Evolutionary conservation across 192 early-diverging fungal species (phyloP).

Genomic region (Umbelopsis isabellina): DNA sequence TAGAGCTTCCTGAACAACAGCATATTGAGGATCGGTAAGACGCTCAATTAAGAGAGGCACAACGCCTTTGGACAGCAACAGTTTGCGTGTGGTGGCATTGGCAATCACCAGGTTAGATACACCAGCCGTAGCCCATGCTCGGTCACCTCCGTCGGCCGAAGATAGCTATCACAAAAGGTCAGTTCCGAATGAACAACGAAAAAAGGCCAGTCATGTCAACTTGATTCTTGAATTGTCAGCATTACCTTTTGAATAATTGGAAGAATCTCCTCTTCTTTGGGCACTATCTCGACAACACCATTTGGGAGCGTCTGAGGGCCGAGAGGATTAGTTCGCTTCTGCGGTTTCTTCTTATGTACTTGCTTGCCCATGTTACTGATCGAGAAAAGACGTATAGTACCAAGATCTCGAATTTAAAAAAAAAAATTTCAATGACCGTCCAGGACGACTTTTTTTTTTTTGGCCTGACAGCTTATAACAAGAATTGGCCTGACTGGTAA

Average conservation of each 20-base stretch:
- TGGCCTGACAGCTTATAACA: too few species aligned
- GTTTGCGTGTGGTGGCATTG: constrained; percentile 64
- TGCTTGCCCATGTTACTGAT: not conserved
- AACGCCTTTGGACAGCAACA: constrained; percentile 76
- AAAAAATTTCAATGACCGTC: constrained; percentile 21
- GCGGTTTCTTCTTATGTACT: constrained; percentile 4
- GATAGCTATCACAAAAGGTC: constrained; percentile 49
- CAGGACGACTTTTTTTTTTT: constrained; percentile 2
- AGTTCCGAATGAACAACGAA: not conserved
- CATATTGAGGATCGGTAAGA: constrained; percentile 70
- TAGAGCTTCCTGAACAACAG: constrained; percentile 72
- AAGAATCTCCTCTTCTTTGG: constrained; percentile 23
- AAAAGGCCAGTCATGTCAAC: not conserved
- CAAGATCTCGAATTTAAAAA: not conserved
- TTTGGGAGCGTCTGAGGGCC: not conserved
- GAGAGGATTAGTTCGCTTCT: constrained; percentile 9
- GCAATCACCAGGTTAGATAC: constrained; percentile 78
- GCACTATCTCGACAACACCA: constrained; percentile 1
- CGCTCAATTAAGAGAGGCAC: constrained; percentile 68
- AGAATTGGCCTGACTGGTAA: too few species aligned
- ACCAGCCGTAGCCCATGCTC: constrained; percentile 88
- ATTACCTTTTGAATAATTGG: constrained; percentile 27
- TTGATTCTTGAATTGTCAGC: not conserved
- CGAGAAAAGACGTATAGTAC: not conserved
- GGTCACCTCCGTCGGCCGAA: constrained; percentile 70